A percentile compares a stretch with the other conserved stretches of the same genome.
Conservation (phyloP, 2,329 filamentous ascomycete species). For the Botryotinia globosa region DNA sequence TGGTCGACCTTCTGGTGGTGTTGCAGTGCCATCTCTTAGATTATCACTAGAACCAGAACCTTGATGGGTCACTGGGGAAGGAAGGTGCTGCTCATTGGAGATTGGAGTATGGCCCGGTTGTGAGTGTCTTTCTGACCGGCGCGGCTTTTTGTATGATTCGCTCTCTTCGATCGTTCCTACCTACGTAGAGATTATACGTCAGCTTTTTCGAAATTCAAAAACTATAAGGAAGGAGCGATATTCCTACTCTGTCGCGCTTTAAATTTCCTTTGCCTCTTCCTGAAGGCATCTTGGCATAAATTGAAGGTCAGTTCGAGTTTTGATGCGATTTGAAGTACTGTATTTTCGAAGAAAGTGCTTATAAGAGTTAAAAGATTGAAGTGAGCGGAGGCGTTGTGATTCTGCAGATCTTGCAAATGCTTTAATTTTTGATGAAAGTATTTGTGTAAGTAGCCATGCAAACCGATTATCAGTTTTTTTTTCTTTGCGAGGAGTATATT, state of each 20-base stretch:
- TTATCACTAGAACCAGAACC: constrained; percentile 58
- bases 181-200: constrained; percentile 27
- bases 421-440: too few relatives aligned
- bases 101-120: constrained; percentile 55
- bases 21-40: constrained; percentile 68
- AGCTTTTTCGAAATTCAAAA: constrained; percentile 17
- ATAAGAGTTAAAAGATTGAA: neutral
- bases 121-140: constrained; percentile 71
- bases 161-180: constrained; percentile 31
- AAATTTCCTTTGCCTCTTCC: neutral
- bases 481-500: neutral
- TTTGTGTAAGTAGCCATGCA: neutral
- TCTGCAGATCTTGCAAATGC: neutral
- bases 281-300: neutral
- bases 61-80: constrained; percentile 74
- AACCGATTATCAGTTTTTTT: neutral
- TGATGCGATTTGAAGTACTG: neutral
- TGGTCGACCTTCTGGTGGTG: constrained; percentile 60
- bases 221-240: neutral
- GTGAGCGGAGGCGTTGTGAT: neutral
- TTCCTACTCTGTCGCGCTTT: constrained; percentile 17
- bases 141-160: constrained; percentile 69
- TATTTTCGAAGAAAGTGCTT: neutral
- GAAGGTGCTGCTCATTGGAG: constrained; percentile 65
- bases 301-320: neutral